Base-by-base conservation (phyloP, 1,284 basidiomycete species). In the Rugosomyces carneus region DNA sequence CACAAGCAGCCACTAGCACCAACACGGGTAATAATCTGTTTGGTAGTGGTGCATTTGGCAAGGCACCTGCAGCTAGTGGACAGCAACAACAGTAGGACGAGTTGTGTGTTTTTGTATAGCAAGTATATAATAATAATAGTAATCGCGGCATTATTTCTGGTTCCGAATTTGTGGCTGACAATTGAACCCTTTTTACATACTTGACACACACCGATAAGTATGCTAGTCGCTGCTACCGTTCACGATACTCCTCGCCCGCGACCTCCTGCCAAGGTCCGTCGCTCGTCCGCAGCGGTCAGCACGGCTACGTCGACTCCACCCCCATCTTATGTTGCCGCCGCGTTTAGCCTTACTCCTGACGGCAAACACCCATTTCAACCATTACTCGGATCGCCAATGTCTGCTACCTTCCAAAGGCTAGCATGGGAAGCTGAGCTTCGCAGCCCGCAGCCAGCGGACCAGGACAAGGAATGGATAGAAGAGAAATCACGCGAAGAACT, bases 401-500 rank as follows among this genome's bases (percentile, higher is more conserved):
- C 61, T 24, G 63, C 64, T 34, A 68, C 68, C 7, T 58, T 59
- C 32, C 56, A 62, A 37, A 51, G 51, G 45, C 52, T 65, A 41
- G 60, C 52, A 8, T 59, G 58, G 52, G 48, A 58, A 52, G 48
- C 42, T n/a, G 47, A 53, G 15, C 50, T 46, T 7, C 49, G 56
- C 16, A 45, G 44, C 41, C 44, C 54, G 50, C 16, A 54, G 53
- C 4, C 45, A 18, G 40, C 52, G 53, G 44, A 61, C 48, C 59
- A 64, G 45, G 60, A 67, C 36, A 56, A 63, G 51, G 74, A 69
- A 37, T 78, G 77, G 69, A 68, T 81, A 60, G 72, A 73, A 51
- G 80, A 80, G 50, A 73, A 69, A 56, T 86, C 82, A n/a, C 70
- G 78, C 34, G 83, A 83, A 51, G 87, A 90, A 55, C 72, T 90